Conservation (phyloP, 2,329 filamentous ascomycete species). For the Fusarium avenaceum region DNA sequence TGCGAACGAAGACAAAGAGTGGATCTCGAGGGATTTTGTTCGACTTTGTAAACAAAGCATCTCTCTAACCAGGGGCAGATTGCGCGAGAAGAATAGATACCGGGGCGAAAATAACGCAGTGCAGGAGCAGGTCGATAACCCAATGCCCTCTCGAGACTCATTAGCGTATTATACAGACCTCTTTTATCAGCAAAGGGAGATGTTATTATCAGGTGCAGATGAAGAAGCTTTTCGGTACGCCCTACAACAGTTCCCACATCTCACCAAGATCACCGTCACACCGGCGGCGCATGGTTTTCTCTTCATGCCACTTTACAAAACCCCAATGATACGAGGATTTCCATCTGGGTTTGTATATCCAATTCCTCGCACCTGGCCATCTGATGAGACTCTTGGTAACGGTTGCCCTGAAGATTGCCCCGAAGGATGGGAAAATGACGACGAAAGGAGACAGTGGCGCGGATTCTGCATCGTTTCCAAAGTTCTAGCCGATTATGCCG, state of each 20-base stretch:
- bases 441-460: background rate
- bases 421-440: conserved; percentile 3
- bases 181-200: background rate
- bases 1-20: background rate
- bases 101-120: background rate
- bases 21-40: background rate
- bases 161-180: background rate
- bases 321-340: conserved; percentile 21
- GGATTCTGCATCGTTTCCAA: background rate
- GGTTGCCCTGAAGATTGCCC: background rate
- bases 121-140: background rate
- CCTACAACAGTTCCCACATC: background rate
- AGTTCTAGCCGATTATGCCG: background rate
- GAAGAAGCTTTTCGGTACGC: conserved; percentile 14
- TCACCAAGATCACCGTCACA: background rate
- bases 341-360: conserved; percentile 9
- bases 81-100: background rate
- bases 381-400: background rate
- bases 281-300: background rate
- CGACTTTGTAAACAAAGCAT: background rate
- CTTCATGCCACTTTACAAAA: conserved; percentile 3
- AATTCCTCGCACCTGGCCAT: background rate
- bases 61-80: background rate
- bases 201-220: background rate
- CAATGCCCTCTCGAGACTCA: conserved; percentile 1